Base-by-base conservation (phyloP, 129 eudicot genomes). In the Lonicera japonica region DNA sequence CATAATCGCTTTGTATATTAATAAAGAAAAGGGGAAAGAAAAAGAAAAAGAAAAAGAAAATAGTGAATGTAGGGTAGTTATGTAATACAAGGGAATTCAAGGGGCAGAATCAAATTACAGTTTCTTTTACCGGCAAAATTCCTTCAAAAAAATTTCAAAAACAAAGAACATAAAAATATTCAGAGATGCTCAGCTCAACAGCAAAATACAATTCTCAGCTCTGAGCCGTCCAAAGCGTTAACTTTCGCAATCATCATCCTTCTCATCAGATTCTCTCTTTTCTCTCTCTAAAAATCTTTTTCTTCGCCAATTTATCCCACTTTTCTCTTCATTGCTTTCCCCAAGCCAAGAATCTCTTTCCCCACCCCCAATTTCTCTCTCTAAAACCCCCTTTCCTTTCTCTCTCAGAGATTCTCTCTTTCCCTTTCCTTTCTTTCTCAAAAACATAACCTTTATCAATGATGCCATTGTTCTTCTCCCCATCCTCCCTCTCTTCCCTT, bases 311-410 rank as follows among this genome's bases (percentile, higher is more conserved):
- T 83, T 79, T 60, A 68, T 65, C 79, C 70, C 73, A 71, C 79
- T 76, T 80, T 64, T 70, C 66, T 47, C 29, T 75, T 57, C 61
- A 43, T 80, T 68, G 74, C 77, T 69, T 76, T 73, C 72, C 70
- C 67, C 73, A 83, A 89, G 95, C 90, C 60, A 86, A 86, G 95
- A 89, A 73, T 80, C 79, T 73, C 81, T 78, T 54, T 56, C 41
- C 57, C 22, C 55, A 0, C 8, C 40, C 60, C 24, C 54, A 59
- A 68, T 78, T 24, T 59, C 65, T 62, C 76, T 40, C 55, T 43
- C 71, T 11, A 47, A 63, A 75, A 71, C 65, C 69, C n/a, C 54
- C 74, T 69, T 71, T 66, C 46, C 77, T 73, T 69, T 84, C 73
- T 48, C 74, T 51, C 56, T 77, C 78, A 71, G 71, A 79, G 74